phyloP scores from a whole-genome alignment of 345 rosid species.

The Euphorbia lathyris region DNA sequence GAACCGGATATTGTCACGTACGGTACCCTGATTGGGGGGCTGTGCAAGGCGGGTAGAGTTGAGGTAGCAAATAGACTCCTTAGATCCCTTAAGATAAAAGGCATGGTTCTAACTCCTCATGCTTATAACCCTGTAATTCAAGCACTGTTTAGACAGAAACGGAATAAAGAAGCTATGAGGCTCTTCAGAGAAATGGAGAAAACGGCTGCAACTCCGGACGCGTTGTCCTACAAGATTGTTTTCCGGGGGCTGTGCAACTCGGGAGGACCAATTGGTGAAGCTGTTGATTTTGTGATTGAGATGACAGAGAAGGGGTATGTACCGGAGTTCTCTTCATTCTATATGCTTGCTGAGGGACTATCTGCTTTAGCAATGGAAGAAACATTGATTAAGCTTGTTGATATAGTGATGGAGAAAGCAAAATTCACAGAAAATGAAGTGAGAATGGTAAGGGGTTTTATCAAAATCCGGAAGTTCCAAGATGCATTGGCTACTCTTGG shows the following conservation, averaged over 20 bases:
- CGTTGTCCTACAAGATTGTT: slow-evolving; percentile 54
- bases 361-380: slow-evolving; percentile 63
- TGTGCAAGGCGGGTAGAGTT: slow-evolving; percentile 80
- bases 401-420: slow-evolving; percentile 68
- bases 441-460: slow-evolving; percentile 63
- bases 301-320: slow-evolving; percentile 63
- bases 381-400: slow-evolving; percentile 54
- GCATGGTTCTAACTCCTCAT: slow-evolving; percentile 63
- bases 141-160: slow-evolving; percentile 61
- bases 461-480: slow-evolving; percentile 63
- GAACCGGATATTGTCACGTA: slow-evolving; percentile 83
- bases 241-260: slow-evolving; percentile 72
- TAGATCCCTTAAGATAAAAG: slow-evolving; percentile 75
- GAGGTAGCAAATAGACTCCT: slow-evolving; percentile 69
- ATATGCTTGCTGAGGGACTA: slow-evolving; percentile 86
- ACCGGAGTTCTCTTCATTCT: slow-evolving; percentile 71
- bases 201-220: slow-evolving; percentile 55
- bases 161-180: slow-evolving; percentile 63
- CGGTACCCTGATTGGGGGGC: slow-evolving; percentile 74
- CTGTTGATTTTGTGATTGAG: slow-evolving; percentile 74
- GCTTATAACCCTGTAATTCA: slow-evolving; percentile 85
- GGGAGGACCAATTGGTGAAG: slow-evolving; percentile 81
- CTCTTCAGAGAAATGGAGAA: slow-evolving; percentile 82
- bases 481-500: slow-evolving; percentile 72
- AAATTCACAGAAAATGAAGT: slow-evolving; percentile 51